Evolutionary conservation across 2,329 filamentous ascomycete genomes (phyloP), one percentile per base, ranked within the genome.

Genomic region (Pseudogymnoascus destructans): DNA sequence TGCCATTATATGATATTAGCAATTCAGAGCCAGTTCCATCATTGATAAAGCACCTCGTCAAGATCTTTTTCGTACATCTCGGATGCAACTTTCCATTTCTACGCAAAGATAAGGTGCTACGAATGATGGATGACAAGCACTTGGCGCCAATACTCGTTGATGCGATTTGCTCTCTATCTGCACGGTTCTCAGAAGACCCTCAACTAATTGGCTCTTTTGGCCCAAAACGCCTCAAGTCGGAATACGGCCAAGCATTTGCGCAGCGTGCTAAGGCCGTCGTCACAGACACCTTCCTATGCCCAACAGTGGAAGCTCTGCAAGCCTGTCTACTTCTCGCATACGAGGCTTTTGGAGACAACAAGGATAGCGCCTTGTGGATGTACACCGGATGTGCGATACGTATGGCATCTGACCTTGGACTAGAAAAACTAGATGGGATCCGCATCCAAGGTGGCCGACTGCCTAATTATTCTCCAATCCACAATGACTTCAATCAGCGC

Each of bases 321-420:
- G 88, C 89, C 0, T 90, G 86, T 55, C 72, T 95, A 9, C 73
- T 95, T 25, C 80, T 95, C 72, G 89, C 89, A 0, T 95, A 95
- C 66, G 89, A 95, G 64, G 86, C 91, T 42, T 95, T 95, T 64
- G 90, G 89, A 1, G 87, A 87, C 9, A 88, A 89, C 63, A 87
- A 91, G 65, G 90, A 95, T 66, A 95, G 89, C 68, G 88, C 89
- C 0, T 71, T 95, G 5, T 95, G 90, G 89, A 95, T 95, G 89
- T 95, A 95, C 67, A 76, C 95, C 1, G 90, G 89, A 0, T 84
- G 92, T 57, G 85, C 89, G 0, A 95, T 95, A 61, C 84, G 89
- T 3, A 87, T 90, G 82, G 85, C 85, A 0, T 80, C 88, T 61
- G 86, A 90, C 66, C 72, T 95, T 8, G 89, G 90, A 0, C 76